Evolutionary conservation across 2,329 filamentous ascomycete species (phyloP).

Genomic region (Neurospora sp.): DNA sequence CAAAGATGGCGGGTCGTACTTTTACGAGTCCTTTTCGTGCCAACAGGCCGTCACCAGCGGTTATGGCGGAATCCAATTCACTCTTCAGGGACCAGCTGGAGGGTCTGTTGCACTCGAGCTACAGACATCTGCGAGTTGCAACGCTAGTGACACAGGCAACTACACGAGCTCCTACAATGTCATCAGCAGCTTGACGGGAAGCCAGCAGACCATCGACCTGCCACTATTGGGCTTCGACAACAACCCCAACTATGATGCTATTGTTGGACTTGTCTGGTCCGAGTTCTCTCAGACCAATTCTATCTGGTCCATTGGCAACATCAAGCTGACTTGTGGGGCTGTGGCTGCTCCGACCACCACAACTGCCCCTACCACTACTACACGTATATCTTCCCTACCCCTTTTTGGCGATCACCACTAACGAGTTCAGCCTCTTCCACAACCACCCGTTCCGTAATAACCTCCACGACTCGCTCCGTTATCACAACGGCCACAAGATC

Average conservation of each 20-base stretch:
- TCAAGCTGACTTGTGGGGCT: conserved; percentile 30
- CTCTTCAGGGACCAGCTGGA: conserved; percentile 33
- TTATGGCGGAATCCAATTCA: conserved; percentile 38
- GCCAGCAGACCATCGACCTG: conserved; percentile 38
- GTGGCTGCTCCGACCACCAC: conserved; percentile 1
- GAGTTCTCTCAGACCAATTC: conserved; percentile 12
- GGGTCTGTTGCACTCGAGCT: conserved; percentile 34
- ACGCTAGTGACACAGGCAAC: neutral
- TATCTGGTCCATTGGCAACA: conserved; percentile 18
- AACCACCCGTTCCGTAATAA: conserved; percentile 1
- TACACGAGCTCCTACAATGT: conserved; percentile 19
- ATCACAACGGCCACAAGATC: conserved; percentile 8
- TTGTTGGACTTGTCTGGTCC: conserved; percentile 18
- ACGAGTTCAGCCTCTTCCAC: neutral
- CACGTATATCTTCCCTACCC: conserved; percentile 4
- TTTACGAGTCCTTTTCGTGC: conserved; percentile 43
- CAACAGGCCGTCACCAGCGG: conserved; percentile 32
- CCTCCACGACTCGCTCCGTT: conserved; percentile 5
- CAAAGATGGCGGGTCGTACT: conserved; percentile 35
- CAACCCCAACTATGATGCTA: conserved; percentile 39
- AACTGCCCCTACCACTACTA: neutral
- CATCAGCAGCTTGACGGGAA: conserved; percentile 34
- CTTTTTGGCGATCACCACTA: neutral
- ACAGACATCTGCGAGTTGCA: conserved; percentile 28
- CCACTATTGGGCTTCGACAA: conserved; percentile 37